Percentiles rank a stretch among this genome's conserved stretches.
Conservation (phyloP, 306 rosid genomes). For the Mimosa pudica region DNA sequence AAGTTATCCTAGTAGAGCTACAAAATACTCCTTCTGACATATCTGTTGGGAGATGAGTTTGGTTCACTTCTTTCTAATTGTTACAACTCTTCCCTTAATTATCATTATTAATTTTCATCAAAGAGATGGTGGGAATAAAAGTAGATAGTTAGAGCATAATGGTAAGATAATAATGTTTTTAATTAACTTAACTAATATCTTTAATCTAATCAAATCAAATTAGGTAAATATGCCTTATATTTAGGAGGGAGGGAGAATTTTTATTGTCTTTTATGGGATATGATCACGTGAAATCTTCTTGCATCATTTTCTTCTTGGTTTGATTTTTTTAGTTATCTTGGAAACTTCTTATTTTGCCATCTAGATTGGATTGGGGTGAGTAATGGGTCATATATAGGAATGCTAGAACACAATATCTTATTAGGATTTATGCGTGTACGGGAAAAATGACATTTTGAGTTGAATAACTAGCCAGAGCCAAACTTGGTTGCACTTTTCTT, state of each 20-base stretch:
- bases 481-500: background rate
- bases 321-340: background rate
- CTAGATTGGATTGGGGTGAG: background rate
- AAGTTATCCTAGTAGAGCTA: slow-evolving; percentile 1
- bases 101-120: too few relatives aligned
- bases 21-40: background rate
- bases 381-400: background rate
- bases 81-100: too few relatives aligned
- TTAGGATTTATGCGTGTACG: background rate
- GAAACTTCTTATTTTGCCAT: background rate
- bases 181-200: too few relatives aligned
- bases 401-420: background rate
- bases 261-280: background rate
- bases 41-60: too few relatives aligned
- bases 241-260: too few relatives aligned
- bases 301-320: background rate
- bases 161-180: too few relatives aligned
- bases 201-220: too few relatives aligned
- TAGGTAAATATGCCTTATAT: too few relatives aligned
- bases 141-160: too few relatives aligned
- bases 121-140: too few relatives aligned
- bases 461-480: background rate
- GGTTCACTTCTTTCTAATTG: too few relatives aligned
- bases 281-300: background rate
- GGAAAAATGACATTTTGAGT: background rate